Evolutionary conservation across 2,329 filamentous ascomycete species (phyloP).

Genomic region (Ploettnerulaceae sp.): DNA sequence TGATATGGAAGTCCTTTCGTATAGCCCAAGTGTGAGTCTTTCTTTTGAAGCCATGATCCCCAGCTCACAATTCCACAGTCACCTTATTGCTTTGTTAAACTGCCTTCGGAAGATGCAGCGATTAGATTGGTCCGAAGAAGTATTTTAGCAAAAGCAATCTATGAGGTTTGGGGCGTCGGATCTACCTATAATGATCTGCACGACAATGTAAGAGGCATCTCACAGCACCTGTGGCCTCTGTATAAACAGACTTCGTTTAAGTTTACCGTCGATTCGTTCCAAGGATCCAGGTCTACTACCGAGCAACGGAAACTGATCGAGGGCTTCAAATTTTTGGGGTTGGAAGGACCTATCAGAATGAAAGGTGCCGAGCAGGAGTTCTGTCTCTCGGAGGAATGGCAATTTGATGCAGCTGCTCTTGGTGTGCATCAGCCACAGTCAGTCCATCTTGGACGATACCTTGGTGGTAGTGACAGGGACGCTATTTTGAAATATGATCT

Average conservation of each 20-base stretch:
- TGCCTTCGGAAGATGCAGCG: constrained; percentile 62
- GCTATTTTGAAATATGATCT: constrained; percentile 72
- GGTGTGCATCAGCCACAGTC: constrained; percentile 50
- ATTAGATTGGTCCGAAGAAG: constrained; percentile 65
- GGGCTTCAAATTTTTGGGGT: constrained; percentile 71
- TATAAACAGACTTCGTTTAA: constrained; percentile 70
- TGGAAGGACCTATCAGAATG: constrained; percentile 75
- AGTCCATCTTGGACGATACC: constrained; percentile 67
- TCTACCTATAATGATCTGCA: constrained; percentile 64
- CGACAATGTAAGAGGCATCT: constrained; percentile 52
- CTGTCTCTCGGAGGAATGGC: constrained; percentile 78
- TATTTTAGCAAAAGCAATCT: constrained; percentile 76
- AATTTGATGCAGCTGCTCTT: constrained; percentile 45
- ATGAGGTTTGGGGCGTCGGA: constrained; percentile 83
- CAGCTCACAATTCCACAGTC: constrained; percentile 44
- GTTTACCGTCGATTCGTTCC: constrained; percentile 79
- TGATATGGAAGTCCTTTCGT: constrained; percentile 67
- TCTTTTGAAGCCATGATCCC: constrained; percentile 11
- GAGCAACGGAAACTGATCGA: constrained; percentile 74
- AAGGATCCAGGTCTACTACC: constrained; percentile 59
- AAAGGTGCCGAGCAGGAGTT: constrained; percentile 69
- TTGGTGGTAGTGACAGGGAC: constrained; percentile 63
- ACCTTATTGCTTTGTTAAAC: constrained; percentile 74
- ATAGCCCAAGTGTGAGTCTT: constrained; percentile 63
- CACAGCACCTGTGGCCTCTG: constrained; percentile 58